A percentile compares a stretch with the other conserved stretches of the same genome.
Conservation (phyloP, 1,284 basidiomycete genomes). For the Pterulicium gracile region DNA sequence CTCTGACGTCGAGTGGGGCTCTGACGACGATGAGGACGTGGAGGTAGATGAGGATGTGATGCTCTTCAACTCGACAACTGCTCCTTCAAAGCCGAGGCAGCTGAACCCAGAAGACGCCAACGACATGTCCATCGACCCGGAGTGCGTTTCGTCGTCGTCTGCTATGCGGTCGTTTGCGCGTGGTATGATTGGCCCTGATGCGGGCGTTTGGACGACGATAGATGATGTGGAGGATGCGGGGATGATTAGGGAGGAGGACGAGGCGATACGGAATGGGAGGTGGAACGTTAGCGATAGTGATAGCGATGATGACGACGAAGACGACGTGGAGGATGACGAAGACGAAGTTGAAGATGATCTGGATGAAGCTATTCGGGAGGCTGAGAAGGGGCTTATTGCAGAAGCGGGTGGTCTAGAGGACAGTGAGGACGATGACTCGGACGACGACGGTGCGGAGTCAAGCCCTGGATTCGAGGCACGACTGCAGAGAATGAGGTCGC, state of each 20-base stretch:
- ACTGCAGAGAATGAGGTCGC: constrained; percentile 30
- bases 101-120: constrained; percentile 22
- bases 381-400: constrained; percentile 25
- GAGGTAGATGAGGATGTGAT: constrained; percentile 15
- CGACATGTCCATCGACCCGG: constrained; percentile 53
- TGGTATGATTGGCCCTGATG: constrained; percentile 38
- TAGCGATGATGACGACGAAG: constrained; percentile 15
- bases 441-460: constrained; percentile 21
- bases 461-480: constrained; percentile 41
- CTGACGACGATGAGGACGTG: constrained; percentile 27
- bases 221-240: constrained; percentile 53
- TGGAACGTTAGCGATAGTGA: constrained; percentile 20
- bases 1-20: constrained; percentile 68
- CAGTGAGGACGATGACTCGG: constrained; percentile 20
- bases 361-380: constrained; percentile 25
- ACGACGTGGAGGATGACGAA: constrained; percentile 26
- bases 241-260: constrained; percentile 44
- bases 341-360: constrained; percentile 21
- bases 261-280: constrained; percentile 20
- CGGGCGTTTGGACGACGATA: constrained; percentile 43
- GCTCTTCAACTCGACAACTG: background rate
- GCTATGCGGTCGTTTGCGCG: constrained; percentile 47
- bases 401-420: constrained; percentile 27
- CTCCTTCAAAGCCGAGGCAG: constrained; percentile 5
- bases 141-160: constrained; percentile 24